Evolutionary conservation across 495 filamentous ascomycete genomes (phyloP).

Genomic region (Lasiosphaeriaceae sp.): DNA sequence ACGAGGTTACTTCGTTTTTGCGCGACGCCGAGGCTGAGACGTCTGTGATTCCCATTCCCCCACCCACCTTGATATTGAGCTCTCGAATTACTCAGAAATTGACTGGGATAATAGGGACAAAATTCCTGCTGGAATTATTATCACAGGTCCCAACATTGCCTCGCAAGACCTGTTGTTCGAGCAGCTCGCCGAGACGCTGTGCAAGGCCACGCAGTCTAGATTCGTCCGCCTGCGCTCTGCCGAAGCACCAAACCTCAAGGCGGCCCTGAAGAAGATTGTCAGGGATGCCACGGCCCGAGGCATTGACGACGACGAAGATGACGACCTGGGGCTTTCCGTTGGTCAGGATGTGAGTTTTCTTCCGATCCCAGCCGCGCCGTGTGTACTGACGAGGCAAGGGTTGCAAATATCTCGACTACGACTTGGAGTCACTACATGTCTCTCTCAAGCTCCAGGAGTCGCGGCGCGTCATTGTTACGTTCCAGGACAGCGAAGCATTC

Average conservation of each 20-base stretch:
- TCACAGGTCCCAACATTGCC: constrained; percentile 82
- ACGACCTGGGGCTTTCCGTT: constrained; percentile 40
- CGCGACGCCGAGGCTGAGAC: constrained; percentile 37
- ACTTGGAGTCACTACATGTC: constrained; percentile 74
- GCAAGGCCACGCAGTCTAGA: constrained; percentile 43
- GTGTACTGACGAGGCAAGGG: constrained; percentile 39
- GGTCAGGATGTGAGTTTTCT: constrained; percentile 48
- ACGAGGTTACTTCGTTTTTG: constrained; percentile 65
- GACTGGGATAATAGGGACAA: constrained; percentile 17
- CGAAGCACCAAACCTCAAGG: constrained; percentile 80
- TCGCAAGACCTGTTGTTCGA: constrained; percentile 70
- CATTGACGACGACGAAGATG: constrained; percentile 39
- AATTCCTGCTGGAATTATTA: constrained; percentile 76
- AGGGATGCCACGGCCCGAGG: constrained; percentile 39
- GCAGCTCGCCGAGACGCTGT: constrained; percentile 56
- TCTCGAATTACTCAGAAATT: no score
- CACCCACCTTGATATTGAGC: no score
- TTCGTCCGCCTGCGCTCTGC: constrained; percentile 72
- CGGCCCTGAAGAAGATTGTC: constrained; percentile 77
- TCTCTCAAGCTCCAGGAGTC: constrained; percentile 52
- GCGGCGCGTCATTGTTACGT: constrained; percentile 65
- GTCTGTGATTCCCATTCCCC: constrained; percentile 22
- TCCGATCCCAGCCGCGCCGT: neutral
- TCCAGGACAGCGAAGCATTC: constrained; percentile 92
- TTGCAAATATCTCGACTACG: constrained; percentile 80